Evolutionary conservation across 176 grass and related monocot species (phyloP).

Genomic region (Oryza glumipatula): DNA sequence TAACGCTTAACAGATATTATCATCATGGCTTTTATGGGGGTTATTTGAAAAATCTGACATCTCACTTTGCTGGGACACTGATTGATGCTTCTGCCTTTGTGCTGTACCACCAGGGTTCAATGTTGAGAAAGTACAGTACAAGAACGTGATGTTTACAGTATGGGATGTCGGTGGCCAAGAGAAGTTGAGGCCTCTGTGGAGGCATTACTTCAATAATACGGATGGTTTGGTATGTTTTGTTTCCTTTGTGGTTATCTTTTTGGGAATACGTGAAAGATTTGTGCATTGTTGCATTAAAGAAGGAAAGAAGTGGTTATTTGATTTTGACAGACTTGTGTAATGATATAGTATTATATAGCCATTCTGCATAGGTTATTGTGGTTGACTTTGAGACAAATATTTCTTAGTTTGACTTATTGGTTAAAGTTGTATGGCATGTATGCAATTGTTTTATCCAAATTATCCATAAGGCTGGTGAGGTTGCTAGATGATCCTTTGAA

Average conservation of each 20-base stretch:
- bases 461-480: background rate
- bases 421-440: background rate
- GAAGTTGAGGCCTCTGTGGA: slow-evolving; percentile 80
- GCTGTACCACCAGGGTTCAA: slow-evolving; percentile 62
- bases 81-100: background rate
- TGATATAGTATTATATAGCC: background rate
- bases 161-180: slow-evolving; percentile 93
- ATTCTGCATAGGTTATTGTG: background rate
- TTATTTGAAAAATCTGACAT: background rate
- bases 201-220: slow-evolving; percentile 83
- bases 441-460: slow-evolving; percentile 1
- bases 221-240: slow-evolving; percentile 70
- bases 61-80: background rate
- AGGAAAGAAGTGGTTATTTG: background rate
- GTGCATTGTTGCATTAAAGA: background rate
- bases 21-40: background rate
- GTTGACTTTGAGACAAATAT: slow-evolving; percentile 27
- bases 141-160: slow-evolving; percentile 80
- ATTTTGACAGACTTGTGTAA: background rate
- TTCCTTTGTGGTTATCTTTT: background rate
- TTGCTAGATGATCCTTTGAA: background rate
- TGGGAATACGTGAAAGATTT: background rate
- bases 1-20: slow-evolving; percentile 1
- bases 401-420: background rate
- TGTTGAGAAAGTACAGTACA: slow-evolving; percentile 87